These are phyloP conservation scores for Trifolium pratense DNA, from an alignment of 306 rosid species.

Conservation along the genomic window DNA sequence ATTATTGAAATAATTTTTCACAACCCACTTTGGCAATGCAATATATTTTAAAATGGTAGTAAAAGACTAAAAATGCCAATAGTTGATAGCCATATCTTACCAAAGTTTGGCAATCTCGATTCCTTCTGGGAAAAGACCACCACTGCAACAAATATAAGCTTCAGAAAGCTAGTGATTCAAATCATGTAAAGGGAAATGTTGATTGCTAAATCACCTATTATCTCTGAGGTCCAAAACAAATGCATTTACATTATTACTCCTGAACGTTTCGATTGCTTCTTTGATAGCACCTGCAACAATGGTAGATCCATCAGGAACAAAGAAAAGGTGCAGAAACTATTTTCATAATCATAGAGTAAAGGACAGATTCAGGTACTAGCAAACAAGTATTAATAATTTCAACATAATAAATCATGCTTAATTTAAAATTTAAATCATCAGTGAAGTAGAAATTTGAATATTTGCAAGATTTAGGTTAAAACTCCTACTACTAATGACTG, in stretches of 20 bases:
- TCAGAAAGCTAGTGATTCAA: conserved; percentile 54
- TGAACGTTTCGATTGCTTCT: conserved; percentile 82
- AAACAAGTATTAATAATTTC: conserved; percentile 11
- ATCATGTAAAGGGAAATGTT: conserved; percentile 38
- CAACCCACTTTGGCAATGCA: conserved; percentile 16
- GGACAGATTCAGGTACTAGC: not conserved
- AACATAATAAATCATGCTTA: conserved; percentile 11
- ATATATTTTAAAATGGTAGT: conserved; percentile 30
- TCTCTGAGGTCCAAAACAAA: conserved; percentile 98
- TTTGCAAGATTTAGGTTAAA: not conserved
- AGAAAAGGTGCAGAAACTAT: conserved; percentile 28
- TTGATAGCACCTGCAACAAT: conserved; percentile 79
- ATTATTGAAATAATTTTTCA: conserved; percentile 26
- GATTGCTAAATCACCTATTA: conserved; percentile 71
- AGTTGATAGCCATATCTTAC: conserved; percentile 58
- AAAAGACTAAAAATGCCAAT: conserved; percentile 12
- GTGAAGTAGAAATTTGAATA: not conserved
- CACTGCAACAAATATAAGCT: conserved; percentile 74
- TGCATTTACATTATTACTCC: conserved; percentile 79
- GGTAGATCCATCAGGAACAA: conserved; percentile 37
- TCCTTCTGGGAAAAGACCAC: conserved; percentile 99
- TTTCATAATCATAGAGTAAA: conserved; percentile 11
- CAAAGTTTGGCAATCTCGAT: conserved; percentile 95
- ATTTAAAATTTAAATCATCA: conserved; percentile 8
- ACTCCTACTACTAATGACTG: not conserved